Conservation (phyloP, 345 rosid genomes). For the Clarkia xantiana region DNA sequence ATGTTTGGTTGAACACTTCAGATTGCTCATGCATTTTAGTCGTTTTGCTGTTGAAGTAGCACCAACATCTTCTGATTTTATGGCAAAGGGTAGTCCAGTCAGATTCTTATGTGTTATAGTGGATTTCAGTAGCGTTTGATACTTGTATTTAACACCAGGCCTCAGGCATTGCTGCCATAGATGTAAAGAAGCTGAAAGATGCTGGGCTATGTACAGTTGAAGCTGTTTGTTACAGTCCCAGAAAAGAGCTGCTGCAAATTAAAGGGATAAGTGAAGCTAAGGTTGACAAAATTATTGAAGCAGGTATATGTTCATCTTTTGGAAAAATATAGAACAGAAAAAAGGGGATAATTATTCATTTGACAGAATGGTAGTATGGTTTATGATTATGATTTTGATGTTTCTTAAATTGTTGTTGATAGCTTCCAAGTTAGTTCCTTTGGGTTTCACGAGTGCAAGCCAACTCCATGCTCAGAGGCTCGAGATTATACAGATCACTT, state of each 20-base stretch:
- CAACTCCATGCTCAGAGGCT: slow-evolving; percentile 86
- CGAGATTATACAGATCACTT: slow-evolving; percentile 91
- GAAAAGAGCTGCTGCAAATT: slow-evolving; percentile 93
- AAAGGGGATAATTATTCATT: too few species aligned
- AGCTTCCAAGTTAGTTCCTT: slow-evolving; percentile 88
- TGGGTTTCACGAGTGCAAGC: slow-evolving; percentile 90
- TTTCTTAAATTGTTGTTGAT: slow-evolving; percentile 3
- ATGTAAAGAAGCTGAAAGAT: slow-evolving; percentile 84
- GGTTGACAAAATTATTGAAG: slow-evolving; percentile 89
- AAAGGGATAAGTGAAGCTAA: slow-evolving; percentile 97
- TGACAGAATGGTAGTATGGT: background rate
- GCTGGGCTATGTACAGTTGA: slow-evolving; percentile 93
- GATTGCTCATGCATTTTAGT: too few species aligned
- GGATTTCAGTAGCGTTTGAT: too few species aligned
- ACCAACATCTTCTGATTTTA: too few species aligned
- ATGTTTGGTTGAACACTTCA: too few species aligned
- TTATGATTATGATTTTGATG: background rate
- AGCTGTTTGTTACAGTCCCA: slow-evolving; percentile 74
- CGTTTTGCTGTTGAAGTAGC: too few species aligned
- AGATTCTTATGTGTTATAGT: too few species aligned
- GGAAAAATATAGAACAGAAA: background rate
- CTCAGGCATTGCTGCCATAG: slow-evolving; percentile 77
- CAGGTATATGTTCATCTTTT: slow-evolving; percentile 33
- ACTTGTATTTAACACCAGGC: slow-evolving; percentile 29
- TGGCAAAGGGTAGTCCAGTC: too few species aligned